Evolutionary conservation across 495 filamentous ascomycete genomes (phyloP).

Genomic region (Trichoderma parareesei): DNA sequence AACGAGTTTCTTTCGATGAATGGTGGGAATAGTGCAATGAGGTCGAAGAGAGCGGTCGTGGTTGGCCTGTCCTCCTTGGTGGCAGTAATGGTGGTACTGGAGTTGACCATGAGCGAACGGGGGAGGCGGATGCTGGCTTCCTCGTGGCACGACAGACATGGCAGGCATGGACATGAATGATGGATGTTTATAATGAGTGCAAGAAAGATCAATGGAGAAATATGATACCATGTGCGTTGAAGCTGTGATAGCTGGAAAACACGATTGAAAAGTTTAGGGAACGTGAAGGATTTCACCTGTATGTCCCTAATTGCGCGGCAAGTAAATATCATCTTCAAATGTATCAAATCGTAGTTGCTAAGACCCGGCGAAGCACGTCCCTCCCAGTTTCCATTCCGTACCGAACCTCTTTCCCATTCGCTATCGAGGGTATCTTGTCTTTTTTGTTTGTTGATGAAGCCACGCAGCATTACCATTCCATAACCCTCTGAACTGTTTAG

Average conservation of each 20-base stretch:
- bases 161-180: neutral
- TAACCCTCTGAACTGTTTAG: neutral
- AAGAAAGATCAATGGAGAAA: neutral
- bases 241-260: too few species aligned
- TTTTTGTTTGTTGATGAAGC: neutral
- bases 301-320: too few species aligned
- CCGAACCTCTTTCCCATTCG: neutral
- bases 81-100: slow-evolving; percentile 44
- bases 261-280: too few species aligned
- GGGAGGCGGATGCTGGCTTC: neutral
- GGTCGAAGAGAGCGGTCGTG: neutral
- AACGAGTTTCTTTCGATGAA: slow-evolving; percentile 16
- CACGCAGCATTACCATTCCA: neutral
- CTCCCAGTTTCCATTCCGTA: neutral
- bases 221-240: neutral
- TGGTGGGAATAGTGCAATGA: neutral
- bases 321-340: too few species aligned
- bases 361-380: neutral
- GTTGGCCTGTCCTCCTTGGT: slow-evolving; percentile 9
- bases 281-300: too few species aligned
- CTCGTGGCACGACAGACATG: neutral
- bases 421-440: neutral
- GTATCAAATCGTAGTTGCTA: neutral
- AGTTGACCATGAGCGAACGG: slow-evolving; percentile 32
- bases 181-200: neutral